phyloP scores from a whole-genome alignment of 805 yeast species.

The Ogataea pignaliae region DNA sequence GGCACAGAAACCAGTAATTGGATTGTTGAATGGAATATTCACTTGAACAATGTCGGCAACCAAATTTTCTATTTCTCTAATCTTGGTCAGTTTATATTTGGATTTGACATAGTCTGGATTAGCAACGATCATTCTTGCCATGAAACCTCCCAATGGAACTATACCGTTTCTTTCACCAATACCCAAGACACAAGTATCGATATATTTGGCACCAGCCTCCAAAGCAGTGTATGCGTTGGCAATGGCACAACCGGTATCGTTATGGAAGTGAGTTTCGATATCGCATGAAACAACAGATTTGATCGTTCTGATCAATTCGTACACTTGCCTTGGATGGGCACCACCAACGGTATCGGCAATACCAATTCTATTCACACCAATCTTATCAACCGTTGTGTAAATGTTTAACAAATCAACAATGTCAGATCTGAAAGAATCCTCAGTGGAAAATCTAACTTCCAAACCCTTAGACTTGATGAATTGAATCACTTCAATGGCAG shows the following conservation, averaged over 20 bases:
- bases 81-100: constrained; percentile 92
- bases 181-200: constrained; percentile 94
- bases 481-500: constrained; percentile 95
- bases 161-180: constrained; percentile 99
- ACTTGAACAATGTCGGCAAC: constrained; percentile 98
- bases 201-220: constrained; percentile 94
- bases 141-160: constrained; percentile 94
- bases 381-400: constrained; percentile 92
- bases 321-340: constrained; percentile 98
- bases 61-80: constrained; percentile 90
- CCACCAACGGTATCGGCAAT: constrained; percentile 99
- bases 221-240: constrained; percentile 98
- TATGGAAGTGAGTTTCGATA: constrained; percentile 98
- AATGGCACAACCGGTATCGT: constrained; percentile 98
- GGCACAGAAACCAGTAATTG: constrained; percentile 98
- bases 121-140: constrained; percentile 99
- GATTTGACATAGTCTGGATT: constrained; percentile 93
- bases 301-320: constrained; percentile 91
- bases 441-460: constrained; percentile 94
- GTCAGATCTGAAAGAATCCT: constrained; percentile 96
- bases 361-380: constrained; percentile 98
- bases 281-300: constrained; percentile 93
- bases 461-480: constrained; percentile 95
- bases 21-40: constrained; percentile 96
- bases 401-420: constrained; percentile 92